phyloP scores from a whole-genome alignment of 768 basidiomycete genomes.

The Pleurotus djamor region DNA sequence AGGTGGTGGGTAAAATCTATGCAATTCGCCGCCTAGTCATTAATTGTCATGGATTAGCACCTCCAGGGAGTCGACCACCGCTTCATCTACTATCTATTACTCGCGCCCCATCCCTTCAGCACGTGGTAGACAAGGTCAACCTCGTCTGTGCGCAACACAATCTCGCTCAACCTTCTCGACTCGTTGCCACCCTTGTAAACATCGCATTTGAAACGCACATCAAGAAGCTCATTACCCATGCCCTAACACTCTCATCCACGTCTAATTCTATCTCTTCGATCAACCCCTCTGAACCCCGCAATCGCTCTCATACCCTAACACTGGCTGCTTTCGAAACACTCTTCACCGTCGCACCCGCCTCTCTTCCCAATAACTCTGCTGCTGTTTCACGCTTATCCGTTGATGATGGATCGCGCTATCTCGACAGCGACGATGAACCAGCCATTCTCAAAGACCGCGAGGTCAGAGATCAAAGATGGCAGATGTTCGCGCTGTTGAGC shows the following conservation, averaged over 20 bases:
- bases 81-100: conserved; percentile 75
- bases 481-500: conserved; percentile 70
- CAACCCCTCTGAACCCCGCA: conserved; percentile 52
- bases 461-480: conserved; percentile 70
- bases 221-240: conserved; percentile 81
- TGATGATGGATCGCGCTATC: conserved; percentile 37
- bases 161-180: conserved; percentile 54
- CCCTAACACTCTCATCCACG: conserved; percentile 71
- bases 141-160: conserved; percentile 81
- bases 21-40: not conserved
- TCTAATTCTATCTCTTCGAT: conserved; percentile 81
- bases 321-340: conserved; percentile 74
- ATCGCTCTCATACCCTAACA: conserved; percentile 38
- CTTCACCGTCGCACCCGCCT: conserved; percentile 73
- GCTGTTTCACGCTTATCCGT: conserved; percentile 68
- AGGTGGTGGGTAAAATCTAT: conserved; percentile 43
- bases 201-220: conserved; percentile 83
- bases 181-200: conserved; percentile 68
- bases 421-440: conserved; percentile 51
- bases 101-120: conserved; percentile 70
- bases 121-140: conserved; percentile 77
- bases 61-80: conserved; percentile 68
- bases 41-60: conserved; percentile 38
- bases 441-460: conserved; percentile 60
- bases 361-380: conserved; percentile 77